Percentiles rank a stretch among this genome's conserved stretches.
phyloP scores from a whole-genome alignment of 192 early-diverging fungal genomes.

The Backusella sp. region DNA sequence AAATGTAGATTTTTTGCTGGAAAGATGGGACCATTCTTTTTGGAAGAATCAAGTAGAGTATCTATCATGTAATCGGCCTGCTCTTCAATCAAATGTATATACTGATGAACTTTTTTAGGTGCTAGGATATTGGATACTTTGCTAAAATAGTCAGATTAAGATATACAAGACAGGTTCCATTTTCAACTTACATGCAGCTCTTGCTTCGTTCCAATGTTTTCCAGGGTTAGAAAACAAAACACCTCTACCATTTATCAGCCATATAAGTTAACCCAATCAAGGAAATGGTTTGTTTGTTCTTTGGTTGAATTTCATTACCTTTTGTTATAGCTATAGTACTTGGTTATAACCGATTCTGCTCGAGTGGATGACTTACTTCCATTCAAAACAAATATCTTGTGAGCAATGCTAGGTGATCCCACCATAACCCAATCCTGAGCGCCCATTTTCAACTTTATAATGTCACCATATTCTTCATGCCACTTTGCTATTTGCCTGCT shows the following conservation, averaged over 20 bases:
- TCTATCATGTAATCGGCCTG: background rate
- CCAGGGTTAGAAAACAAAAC: conserved; percentile 10
- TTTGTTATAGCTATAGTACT: background rate
- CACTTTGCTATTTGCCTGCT: background rate
- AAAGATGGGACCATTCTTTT: background rate
- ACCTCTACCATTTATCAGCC: background rate
- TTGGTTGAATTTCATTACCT: background rate
- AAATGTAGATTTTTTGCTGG: background rate
- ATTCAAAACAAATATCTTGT: conserved; percentile 2
- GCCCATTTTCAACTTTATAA: conserved; percentile 12
- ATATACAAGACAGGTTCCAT: background rate
- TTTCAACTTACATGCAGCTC: conserved; percentile 1
- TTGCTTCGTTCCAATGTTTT: background rate
- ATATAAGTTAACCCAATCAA: background rate
- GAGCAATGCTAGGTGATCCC: background rate
- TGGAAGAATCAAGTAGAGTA: background rate
- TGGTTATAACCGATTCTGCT: background rate
- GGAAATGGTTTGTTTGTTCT: background rate
- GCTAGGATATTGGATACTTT: background rate
- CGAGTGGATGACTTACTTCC: background rate
- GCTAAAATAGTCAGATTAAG: background rate
- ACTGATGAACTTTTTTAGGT: background rate
- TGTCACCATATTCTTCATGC: conserved; percentile 6
- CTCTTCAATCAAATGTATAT: background rate
- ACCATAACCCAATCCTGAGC: background rate